Base-by-base conservation (phyloP, 805 yeast genomes). In the Starmerella ratchasimensis region DNA sequence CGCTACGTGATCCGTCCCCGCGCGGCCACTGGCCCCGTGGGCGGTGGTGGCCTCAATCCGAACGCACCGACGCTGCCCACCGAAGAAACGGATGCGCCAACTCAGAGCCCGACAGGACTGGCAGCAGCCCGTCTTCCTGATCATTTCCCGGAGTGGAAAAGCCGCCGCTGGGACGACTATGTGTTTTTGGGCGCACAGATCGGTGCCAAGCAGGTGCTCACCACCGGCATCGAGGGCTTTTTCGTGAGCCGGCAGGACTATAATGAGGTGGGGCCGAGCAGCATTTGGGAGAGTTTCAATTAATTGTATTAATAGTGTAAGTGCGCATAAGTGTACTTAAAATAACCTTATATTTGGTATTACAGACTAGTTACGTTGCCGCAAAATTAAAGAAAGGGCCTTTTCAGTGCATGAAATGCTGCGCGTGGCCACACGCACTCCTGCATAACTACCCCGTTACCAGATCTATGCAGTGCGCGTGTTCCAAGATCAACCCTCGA, bases 131-230 rank as follows among this genome's bases (percentile, higher is more conserved):
- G 77, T 50, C 69, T 73, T 56, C 93, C 95, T 0, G 97, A 88
- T 39, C 86, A 88, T 58, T 88, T 88, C 60, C 81, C 94, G 1
- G 94, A 82, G 48, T 88, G 96, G 96, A 86, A 86, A 60, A 73
- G 72, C 33, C 57, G 57, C 24, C 84, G 88, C 1, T 76, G 78
- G 69, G 75, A 77, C 41, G 84, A 81, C 48, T 72, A 77, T 23
- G 67, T 73, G 41, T 82, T 86, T 53, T 61, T 86, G 44, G 97
- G 97, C 2, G 93, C 80, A 2, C 81, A 83, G 58, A 80, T 86
- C 34, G 77, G 82, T 31, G 73, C 94, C 15, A 83, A 81, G 58
- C 94, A 83, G 61, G 71, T 81, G 11, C 86, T 80, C 53, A 72
- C 76, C 7, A 74, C 76, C 35, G 58, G 69, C 13, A 63, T 67